Conservation (phyloP, 2,329 filamentous ascomycete species). For the Scedosporium aurantiacum region DNA sequence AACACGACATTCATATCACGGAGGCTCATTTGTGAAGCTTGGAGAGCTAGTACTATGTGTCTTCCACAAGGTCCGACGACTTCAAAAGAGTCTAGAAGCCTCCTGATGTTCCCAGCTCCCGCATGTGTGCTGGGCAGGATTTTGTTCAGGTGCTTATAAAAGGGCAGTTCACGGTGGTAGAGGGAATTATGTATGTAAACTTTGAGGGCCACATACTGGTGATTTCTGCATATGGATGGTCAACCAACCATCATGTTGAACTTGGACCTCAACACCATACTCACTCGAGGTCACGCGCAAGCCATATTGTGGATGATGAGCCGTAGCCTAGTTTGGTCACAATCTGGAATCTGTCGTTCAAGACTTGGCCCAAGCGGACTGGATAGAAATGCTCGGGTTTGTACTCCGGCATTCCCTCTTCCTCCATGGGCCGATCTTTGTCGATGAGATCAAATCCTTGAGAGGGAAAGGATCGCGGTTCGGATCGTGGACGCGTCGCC, state of each 20-base stretch:
- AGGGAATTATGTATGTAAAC: neutral
- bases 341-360: slow-evolving; percentile 20
- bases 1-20: neutral
- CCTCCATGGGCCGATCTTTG: slow-evolving; percentile 18
- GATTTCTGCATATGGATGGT: neutral
- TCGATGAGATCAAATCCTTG: too few species aligned
- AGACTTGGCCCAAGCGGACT: neutral
- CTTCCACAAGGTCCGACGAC: neutral
- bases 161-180: neutral
- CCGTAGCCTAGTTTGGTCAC: slow-evolving; percentile 30
- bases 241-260: slow-evolving; percentile 12
- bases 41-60: neutral
- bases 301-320: slow-evolving; percentile 29
- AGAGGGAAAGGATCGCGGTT: too few species aligned
- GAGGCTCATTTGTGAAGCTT: neutral
- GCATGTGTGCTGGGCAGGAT: neutral
- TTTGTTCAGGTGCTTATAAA: neutral
- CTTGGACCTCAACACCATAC: neutral
- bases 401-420: slow-evolving; percentile 21
- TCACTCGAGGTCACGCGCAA: slow-evolving; percentile 24
- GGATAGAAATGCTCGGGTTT: slow-evolving; percentile 15
- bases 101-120: neutral
- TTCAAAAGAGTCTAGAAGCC: neutral
- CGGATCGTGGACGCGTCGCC: too few species aligned
- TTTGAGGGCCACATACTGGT: neutral